Percentiles rank a stretch among this genome's conserved stretches.
Conservation (phyloP, 2,329 filamentous ascomycete genomes). For the Chalaropsis ovoidea region DNA sequence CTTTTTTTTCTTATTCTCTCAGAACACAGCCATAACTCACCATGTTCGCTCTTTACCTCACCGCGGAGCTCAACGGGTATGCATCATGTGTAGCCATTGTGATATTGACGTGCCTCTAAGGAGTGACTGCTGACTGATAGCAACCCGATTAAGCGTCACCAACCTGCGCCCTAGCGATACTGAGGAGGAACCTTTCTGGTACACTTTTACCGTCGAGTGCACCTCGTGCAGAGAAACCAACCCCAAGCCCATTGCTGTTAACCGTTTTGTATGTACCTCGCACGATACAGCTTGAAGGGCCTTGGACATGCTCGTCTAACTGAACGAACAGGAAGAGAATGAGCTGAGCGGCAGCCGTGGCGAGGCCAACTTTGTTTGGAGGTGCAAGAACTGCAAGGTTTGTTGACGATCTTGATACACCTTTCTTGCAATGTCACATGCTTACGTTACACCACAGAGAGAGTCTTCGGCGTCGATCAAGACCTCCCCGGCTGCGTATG, state of each 20-base stretch:
- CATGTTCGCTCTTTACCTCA: slow-evolving; percentile 58
- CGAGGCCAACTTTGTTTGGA: slow-evolving; percentile 99
- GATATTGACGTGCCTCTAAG: background rate
- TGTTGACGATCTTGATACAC: slow-evolving; percentile 24
- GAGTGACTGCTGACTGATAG: slow-evolving; percentile 19
- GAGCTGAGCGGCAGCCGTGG: slow-evolving; percentile 88
- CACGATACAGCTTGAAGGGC: background rate
- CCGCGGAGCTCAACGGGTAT: slow-evolving; percentile 60
- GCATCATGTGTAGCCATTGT: slow-evolving; percentile 27
- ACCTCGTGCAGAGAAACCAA: slow-evolving; percentile 93
- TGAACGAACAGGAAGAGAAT: slow-evolving; percentile 58
- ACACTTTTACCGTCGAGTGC: slow-evolving; percentile 96
- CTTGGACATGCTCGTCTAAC: background rate
- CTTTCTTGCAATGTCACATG: background rate
- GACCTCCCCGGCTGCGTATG: slow-evolving; percentile 60
- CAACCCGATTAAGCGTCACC: slow-evolving; percentile 56
- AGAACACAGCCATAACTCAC: slow-evolving; percentile 25
- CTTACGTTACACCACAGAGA: slow-evolving; percentile 41
- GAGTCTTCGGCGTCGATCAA: slow-evolving; percentile 81
- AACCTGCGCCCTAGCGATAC: slow-evolving; percentile 79
- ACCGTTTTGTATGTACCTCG: slow-evolving; percentile 61
- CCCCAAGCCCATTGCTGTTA: slow-evolving; percentile 75
- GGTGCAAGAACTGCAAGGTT: slow-evolving; percentile 95
- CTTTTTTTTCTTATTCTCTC: background rate
- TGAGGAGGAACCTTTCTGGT: slow-evolving; percentile 76